phyloP scores from a whole-genome alignment of 1,284 basidiomycete species.

The Rhizopogon parksii region DNA sequence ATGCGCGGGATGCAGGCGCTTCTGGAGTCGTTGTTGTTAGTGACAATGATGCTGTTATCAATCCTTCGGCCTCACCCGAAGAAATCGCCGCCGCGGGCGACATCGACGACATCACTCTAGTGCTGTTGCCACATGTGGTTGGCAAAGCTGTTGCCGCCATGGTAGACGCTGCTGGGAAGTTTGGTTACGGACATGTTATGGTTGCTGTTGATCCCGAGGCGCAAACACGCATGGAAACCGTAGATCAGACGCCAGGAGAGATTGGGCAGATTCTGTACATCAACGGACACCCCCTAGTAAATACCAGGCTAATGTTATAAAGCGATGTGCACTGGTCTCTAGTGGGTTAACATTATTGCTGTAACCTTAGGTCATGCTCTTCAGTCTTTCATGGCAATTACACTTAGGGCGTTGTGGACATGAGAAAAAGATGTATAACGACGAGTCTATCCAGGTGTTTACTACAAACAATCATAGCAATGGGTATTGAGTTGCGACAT shows the following conservation, averaged over 20 bases:
- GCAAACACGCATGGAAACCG: slow-evolving; percentile 14
- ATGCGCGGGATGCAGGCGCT: slow-evolving; percentile 61
- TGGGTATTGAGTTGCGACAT: not conserved
- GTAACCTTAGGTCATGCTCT: too few species aligned
- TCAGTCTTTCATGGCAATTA: too few species aligned
- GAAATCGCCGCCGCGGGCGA: slow-evolving; percentile 56
- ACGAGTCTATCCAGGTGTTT: too few species aligned
- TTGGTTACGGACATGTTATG: slow-evolving; percentile 44
- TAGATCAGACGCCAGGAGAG: slow-evolving; percentile 9
- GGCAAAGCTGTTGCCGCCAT: slow-evolving; percentile 50
- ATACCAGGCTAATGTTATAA: slow-evolving; percentile 62
- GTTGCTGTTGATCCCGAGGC: slow-evolving; percentile 42
- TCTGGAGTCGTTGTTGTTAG: slow-evolving; percentile 69
- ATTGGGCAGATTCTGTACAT: slow-evolving; percentile 57
- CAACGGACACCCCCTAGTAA: slow-evolving; percentile 69
- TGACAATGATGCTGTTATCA: slow-evolving; percentile 51
- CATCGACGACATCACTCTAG: slow-evolving; percentile 50
- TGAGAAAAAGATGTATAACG: too few species aligned
- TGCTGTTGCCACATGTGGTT: slow-evolving; percentile 48
- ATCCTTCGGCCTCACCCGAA: slow-evolving; percentile 55
- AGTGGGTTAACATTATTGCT: too few species aligned
- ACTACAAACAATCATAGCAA: not conserved
- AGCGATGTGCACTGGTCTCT: too few species aligned
- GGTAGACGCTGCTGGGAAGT: slow-evolving; percentile 42
- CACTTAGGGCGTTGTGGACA: too few species aligned